Evolutionary conservation across 805 yeast genomes (phyloP), one percentile per base, ranked within the genome.

Genomic region (Wickerhamiella allomyrinae): DNA sequence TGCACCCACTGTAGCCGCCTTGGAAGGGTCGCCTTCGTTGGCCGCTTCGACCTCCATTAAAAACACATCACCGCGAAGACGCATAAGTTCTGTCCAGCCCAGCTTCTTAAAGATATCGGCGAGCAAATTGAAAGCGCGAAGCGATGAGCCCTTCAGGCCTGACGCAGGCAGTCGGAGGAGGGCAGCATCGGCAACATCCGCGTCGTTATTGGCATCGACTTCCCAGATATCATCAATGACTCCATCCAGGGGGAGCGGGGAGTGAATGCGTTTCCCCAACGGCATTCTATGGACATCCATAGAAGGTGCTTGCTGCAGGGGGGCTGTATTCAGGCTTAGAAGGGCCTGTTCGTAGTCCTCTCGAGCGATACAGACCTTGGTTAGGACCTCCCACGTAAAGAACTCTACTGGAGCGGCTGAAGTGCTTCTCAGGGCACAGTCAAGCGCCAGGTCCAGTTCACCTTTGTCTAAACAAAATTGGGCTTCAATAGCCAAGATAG

Each of bases 31-130:
- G 31, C 48, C 42, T 25, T 49, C 50, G 9, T 46, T 48, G 20
- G 48, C 46, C 13, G 37, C 41, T 54, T 81, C 89, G 33, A 71
- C 75, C 53, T 77, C 83, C 86, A 89, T 89, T 8, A 84, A 74
- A 60, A 89, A 89, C 0, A 81, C 76, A 15, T 68, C 63, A 1
- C 86, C 74, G 45, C 95, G 73, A 29, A 77, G 54, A 43, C 67
- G 65, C 49, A 87, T 67, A 27, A 85, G 59, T 27, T 70, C 73
- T 50, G 83, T 84, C 98, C 98, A 89, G 3, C 95, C 95, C 33
- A 77, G 65, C 20, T 68, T 61, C 15, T 77, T 70, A 2, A 77
- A 74, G 49, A 91, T 70, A 7, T 74, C 66, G 4, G 93, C 76
- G 43, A 89, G 60, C 43, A 86, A 60, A 34, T 77, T 78, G 57